Evolutionary conservation across 2,329 filamentous ascomycete genomes (phyloP), one percentile per base, ranked within the genome.

Genomic region (Fragosphaeria purpurea): DNA sequence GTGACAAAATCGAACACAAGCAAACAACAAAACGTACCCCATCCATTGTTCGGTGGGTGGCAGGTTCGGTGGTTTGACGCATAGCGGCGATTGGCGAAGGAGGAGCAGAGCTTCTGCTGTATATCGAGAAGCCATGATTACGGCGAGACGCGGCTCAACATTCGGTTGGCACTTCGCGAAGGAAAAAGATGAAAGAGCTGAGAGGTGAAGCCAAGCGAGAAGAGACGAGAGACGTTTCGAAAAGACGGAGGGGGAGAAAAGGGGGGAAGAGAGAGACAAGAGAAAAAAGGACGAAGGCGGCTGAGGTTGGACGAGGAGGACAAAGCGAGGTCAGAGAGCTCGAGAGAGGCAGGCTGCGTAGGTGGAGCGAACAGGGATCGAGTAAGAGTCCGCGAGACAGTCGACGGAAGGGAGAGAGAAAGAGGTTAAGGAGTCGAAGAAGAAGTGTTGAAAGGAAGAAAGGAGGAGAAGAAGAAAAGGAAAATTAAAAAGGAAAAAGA

Each of bases 11-110:
- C n/a, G 42, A 13, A 22, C 5, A 40, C 7, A 31, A n/a, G 11
- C 11, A 41, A 40, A 40, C 10, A 44, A 11, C 35, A 41, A 41
- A 44, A 9, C 79, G 64, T 74, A 95, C 86, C 91, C 89, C 88
- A 96, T 95, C 90, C 90, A 97, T 73, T 95, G 88, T 70, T 95
- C 88, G 56, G 85, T 79, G 32, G 88, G 85, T 57, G 89, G 90
- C 44, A 96, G 76, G 56, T 76, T 79, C 56, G 83, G 73, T 44
- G 91, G 91, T 68, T 87, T 94, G 60, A 77, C 72, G 62, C 89
- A 89, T 66, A 95, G 74, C 57, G 89, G 89, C 57, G 91, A 96
- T 53, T 85, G 75, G 68, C 84, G 80, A 61, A 97, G 73, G 65
- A 77, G 75, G 61, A 88, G 73, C 59, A 97, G 75, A 68, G 86